Evolutionary conservation across 2,329 filamentous ascomycete species (phyloP), one percentile per base, ranked within the genome.

Genomic region (Trichoderma sp.): DNA sequence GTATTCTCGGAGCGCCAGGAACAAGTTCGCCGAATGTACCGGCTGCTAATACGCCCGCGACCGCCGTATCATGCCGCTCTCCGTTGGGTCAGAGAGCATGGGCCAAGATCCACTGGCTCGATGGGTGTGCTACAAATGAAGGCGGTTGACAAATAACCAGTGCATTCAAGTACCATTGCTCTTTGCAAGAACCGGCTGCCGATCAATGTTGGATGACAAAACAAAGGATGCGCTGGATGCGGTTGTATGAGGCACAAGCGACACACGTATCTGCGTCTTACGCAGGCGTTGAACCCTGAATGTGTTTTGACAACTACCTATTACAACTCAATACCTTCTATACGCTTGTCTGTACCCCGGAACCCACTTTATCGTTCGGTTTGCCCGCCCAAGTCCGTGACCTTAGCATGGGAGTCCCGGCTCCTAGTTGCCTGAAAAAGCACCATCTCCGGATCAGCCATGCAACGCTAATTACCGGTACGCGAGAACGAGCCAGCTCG

Each of bases 371-470:
- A 53, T 62, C 57, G 56, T 27, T 68, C 68, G 68, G 68, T 68
- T 70, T 70, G 68, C 63, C 68, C 68, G 68, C 65, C 65, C 24
- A 70, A 67, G 63, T 70, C 63, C 68, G 68, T 61, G 56, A 57
- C 53, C 68, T 53, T 68, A 37, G 69, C 61, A 65, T 63, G 65
- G 69, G 69, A 37, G 24, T 24, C 71, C 72, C 60, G 69, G 70
- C 57, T 69, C 24, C 64, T 61, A 53, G 70, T 72, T 73, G 65
- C 72, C 72, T 57, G 64, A 74, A 72, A 37, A 52, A 70, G 72
- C 59, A 64, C 66, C 65, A 72, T 72, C 70, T 72, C 72, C 72
- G 72, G 66, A 61, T 61, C 69, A 71, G 62, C 69, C 57, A 68
- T 49, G 33, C 58, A 65, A 63, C 68, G 49, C 62, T 68, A 72